Evolutionary conservation across 768 basidiomycete species (phyloP).

Genomic region (Pholiota molesta): DNA sequence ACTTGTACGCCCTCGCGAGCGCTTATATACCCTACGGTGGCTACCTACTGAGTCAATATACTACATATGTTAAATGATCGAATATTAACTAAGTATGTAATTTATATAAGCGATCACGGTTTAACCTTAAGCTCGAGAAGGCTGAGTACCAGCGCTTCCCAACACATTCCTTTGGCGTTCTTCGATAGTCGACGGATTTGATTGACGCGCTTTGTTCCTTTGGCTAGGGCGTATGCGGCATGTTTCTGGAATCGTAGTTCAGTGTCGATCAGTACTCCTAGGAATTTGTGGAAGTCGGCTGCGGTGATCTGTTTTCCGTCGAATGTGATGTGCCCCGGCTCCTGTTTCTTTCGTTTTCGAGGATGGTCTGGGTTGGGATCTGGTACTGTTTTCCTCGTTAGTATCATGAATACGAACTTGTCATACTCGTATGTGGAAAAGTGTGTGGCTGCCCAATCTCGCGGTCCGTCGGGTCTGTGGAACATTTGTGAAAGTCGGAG

Average conservation of each 20-base stretch:
- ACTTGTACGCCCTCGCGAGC: too few relatives aligned
- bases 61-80: too few relatives aligned
- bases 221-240: conserved; percentile 15
- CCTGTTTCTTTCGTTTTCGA: neutral
- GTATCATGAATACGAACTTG: conserved; percentile 6
- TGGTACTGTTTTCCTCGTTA: neutral
- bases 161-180: too few relatives aligned
- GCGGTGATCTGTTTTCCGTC: conserved; percentile 4
- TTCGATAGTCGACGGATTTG: too few relatives aligned
- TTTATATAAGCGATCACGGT: too few relatives aligned
- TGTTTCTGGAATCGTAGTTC: conserved; percentile 13
- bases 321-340: neutral
- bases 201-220: neutral
- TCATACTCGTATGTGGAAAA: conserved; percentile 9
- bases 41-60: too few relatives aligned
- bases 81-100: too few relatives aligned
- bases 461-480: neutral
- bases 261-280: conserved; percentile 8
- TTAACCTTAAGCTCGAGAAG: too few relatives aligned
- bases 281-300: conserved; percentile 4
- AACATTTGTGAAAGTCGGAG: neutral
- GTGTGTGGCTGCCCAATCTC: conserved; percentile 3
- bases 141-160: too few relatives aligned
- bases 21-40: too few relatives aligned
- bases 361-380: neutral